Base-by-base conservation (phyloP, 768 basidiomycete genomes). In the Suillus subalutaceus region DNA sequence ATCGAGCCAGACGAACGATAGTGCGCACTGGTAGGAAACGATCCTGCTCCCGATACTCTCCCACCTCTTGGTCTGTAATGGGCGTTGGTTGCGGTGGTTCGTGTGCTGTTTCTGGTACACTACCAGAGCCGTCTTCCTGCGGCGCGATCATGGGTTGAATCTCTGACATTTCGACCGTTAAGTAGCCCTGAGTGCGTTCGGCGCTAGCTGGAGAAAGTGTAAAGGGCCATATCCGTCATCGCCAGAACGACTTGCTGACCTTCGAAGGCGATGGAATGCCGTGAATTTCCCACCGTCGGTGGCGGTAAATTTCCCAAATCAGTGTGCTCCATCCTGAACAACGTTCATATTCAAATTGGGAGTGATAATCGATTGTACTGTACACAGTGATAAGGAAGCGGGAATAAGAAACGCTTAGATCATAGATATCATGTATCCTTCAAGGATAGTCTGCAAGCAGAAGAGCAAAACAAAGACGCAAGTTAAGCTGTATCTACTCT, bases 11-110 rank as follows among this genome's bases (percentile, higher is more conserved):
- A 62, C 41, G 38, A 38, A 61, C 26, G 26, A 81, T 30, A 59
- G 16, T 59, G 23, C 88, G 70, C 73, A 97, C 96, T 20, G 96
- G 95, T n/a, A 97, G 85, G 79, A 92, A 97, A 23, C 95, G 88
- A 79, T 97, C 96, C 76, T 97, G 96, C 77, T 97, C 96, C 71
- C 93, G 86, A 78, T 96, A 97, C 75, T 97, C 94, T 52, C 94
- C 94, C 52, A 97, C 90, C 76, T 97, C 94, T 70, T 93, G 89
- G 70, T 97, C 96, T 3, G 94, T 97, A 71, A 96, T 90, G 48
- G 90, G 90, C 65, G 85, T 81, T n/a, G 89, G 84, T 70, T 86
- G 85, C 18, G 85, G 80, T 32, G 86, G 74, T 23, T 86, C 86
- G 53, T 75, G 75, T 18, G 74, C 72, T 20, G 66, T 13, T 68